These are phyloP conservation scores for Fistulifera pelliculosa DNA, from an alignment of 108 stramenopile genomes.

Conservation along the genomic window DNA sequence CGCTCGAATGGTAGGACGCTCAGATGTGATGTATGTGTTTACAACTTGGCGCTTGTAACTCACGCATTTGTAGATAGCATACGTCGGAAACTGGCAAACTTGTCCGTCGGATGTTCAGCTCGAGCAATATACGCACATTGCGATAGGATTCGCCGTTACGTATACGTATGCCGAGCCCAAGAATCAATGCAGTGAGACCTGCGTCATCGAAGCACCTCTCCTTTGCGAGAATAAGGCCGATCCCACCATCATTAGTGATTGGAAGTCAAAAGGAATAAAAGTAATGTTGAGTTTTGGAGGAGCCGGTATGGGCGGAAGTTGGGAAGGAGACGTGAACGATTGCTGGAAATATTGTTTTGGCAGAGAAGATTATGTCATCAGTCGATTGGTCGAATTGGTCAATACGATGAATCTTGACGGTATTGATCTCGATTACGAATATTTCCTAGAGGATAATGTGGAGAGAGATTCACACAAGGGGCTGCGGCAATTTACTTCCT, in stretches of 20 bases:
- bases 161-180: slow-evolving; percentile 29
- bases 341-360: slow-evolving; percentile 72
- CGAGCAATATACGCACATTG: slow-evolving; percentile 44
- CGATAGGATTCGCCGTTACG: slow-evolving; percentile 47
- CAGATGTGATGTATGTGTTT: too few relatives aligned
- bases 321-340: slow-evolving; percentile 40
- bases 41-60: too few relatives aligned
- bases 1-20: too few relatives aligned
- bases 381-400: slow-evolving; percentile 30
- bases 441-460: slow-evolving; percentile 38
- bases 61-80: slow-evolving; percentile 27
- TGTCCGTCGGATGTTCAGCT: slow-evolving; percentile 39
- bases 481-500: slow-evolving; percentile 35
- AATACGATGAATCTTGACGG: slow-evolving; percentile 41
- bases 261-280: slow-evolving; percentile 42
- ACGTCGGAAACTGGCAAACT: slow-evolving; percentile 52
- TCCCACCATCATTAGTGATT: slow-evolving; percentile 25
- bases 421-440: slow-evolving; percentile 62
- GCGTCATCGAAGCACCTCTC: slow-evolving; percentile 22
- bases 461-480: slow-evolving; percentile 13
- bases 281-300: slow-evolving; percentile 59
- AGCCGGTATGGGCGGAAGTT: slow-evolving; percentile 52
- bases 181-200: slow-evolving; percentile 28
- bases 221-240: slow-evolving; percentile 32
- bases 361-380: slow-evolving; percentile 34